Evolutionary conservation across 2,329 filamentous ascomycete genomes (phyloP).

Genomic region (Penicillium sp.): DNA sequence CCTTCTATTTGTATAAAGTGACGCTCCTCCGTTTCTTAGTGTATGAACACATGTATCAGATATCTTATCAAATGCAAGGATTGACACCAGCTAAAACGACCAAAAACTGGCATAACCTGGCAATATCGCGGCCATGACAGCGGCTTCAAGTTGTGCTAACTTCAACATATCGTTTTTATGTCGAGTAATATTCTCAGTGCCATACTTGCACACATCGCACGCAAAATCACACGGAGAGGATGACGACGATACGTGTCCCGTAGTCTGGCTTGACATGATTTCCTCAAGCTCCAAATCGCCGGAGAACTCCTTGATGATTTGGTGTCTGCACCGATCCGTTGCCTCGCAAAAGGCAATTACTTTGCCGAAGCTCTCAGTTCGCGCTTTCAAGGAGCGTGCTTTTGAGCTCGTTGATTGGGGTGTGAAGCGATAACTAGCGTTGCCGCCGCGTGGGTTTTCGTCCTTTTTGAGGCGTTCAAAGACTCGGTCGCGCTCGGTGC

Average conservation of each 20-base stretch:
- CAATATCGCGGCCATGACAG: background rate
- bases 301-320: slow-evolving; percentile 71
- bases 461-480: slow-evolving; percentile 48
- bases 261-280: slow-evolving; percentile 22
- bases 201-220: slow-evolving; percentile 75
- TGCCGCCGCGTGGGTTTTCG: slow-evolving; percentile 27
- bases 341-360: slow-evolving; percentile 80
- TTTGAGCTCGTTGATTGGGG: slow-evolving; percentile 36
- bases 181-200: slow-evolving; percentile 50
- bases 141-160: background rate
- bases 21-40: too few species aligned
- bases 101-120: background rate
- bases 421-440: slow-evolving; percentile 46
- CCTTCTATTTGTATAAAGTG: too few species aligned
- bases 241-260: slow-evolving; percentile 21
- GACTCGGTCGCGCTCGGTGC: slow-evolving; percentile 77
- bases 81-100: background rate
- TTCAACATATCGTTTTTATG: slow-evolving; percentile 42
- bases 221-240: slow-evolving; percentile 64
- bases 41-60: too few species aligned
- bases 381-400: slow-evolving; percentile 36
- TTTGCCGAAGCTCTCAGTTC: slow-evolving; percentile 61
- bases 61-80: too few species aligned
- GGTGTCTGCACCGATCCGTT: slow-evolving; percentile 68
- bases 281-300: slow-evolving; percentile 53